Evolutionary conservation across 2,329 filamentous ascomycete genomes (phyloP).

Genomic region (Claviceps sp.): DNA sequence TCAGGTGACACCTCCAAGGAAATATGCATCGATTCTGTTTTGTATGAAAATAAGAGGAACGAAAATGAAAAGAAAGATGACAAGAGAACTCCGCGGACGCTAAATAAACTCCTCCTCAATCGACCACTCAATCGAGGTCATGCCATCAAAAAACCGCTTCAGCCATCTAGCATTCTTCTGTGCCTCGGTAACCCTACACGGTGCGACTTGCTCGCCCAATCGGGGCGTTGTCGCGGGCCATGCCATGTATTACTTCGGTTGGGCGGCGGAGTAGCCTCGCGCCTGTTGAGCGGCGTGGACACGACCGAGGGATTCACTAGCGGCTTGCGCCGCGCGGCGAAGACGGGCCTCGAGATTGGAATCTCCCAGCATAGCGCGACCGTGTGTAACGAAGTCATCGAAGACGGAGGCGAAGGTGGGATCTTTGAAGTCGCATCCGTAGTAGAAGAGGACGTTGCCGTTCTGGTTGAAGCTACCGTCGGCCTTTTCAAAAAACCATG

Average conservation of each 20-base stretch:
- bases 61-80: too few species aligned
- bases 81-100: too few species aligned
- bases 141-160: too few species aligned
- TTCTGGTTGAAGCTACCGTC: conserved; percentile 79
- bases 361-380: conserved; percentile 76
- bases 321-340: conserved; percentile 60
- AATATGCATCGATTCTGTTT: too few species aligned
- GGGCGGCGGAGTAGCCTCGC: conserved; percentile 9
- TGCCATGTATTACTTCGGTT: background rate
- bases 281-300: conserved; percentile 12
- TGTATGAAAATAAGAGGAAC: too few species aligned
- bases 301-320: conserved; percentile 34
- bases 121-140: too few species aligned
- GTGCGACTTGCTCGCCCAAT: too few species aligned
- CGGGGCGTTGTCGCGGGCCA: too few species aligned
- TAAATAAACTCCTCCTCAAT: too few species aligned
- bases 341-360: conserved; percentile 80
- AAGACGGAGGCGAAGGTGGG: conserved; percentile 68
- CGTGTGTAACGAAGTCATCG: conserved; percentile 71
- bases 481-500: conserved; percentile 96
- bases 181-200: too few species aligned
- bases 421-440: conserved; percentile 68
- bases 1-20: too few species aligned
- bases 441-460: conserved; percentile 92
- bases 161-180: too few species aligned